Base-by-base conservation (phyloP, 1,284 basidiomycete species). In the Anthracocystis walkeri region DNA sequence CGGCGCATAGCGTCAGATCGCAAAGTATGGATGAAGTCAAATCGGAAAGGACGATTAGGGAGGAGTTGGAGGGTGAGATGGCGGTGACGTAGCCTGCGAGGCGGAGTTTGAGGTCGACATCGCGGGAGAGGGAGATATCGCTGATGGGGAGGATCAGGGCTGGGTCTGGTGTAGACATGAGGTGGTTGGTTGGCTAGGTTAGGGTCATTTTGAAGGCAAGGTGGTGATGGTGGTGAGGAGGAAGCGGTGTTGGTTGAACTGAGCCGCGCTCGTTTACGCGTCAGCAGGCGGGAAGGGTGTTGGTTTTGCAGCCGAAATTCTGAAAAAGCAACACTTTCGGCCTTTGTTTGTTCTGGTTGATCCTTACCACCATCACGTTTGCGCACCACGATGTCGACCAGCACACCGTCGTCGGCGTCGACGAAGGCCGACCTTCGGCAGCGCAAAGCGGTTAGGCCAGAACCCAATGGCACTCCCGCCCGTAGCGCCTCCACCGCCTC, bases 1-100 rank as follows among this genome's bases (percentile, higher is more conserved):
- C 58, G 16, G 33, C 40, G 58, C 73, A 75, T 10, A 72, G 59
- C 3, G 54, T 52, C 7, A 76, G 58, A 38, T 76, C 74, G 33
- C 72, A 46, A 7, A 71, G 65, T 0, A 76, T 3, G 0, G 65
- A 68, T 2, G 7, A n/a, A 20, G 7, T 38, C 14, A 54, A 51
- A 21, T 66, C 63, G 44, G 48, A 54, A 3, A 75, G 52, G n/a
- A 63, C 38, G 46, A 72, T 27, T 10, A 62, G 51, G 0, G 64
- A 62, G 16, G 58, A 42, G 21, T 50, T 33, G n/a, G 31, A 6
- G 21, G 63, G 51, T 20, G 35, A 41, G 33, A 76, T 18, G 18
- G 65, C 55, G 14, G 60, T 61, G 20, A 76, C 59, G 41, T 50
- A 49, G 23, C 69, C 74, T 1, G 62, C 62, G 18, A 72, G 7